Base-by-base conservation (phyloP, 2,329 filamentous ascomycete genomes). In the Aspergillus aculeatinus region DNA sequence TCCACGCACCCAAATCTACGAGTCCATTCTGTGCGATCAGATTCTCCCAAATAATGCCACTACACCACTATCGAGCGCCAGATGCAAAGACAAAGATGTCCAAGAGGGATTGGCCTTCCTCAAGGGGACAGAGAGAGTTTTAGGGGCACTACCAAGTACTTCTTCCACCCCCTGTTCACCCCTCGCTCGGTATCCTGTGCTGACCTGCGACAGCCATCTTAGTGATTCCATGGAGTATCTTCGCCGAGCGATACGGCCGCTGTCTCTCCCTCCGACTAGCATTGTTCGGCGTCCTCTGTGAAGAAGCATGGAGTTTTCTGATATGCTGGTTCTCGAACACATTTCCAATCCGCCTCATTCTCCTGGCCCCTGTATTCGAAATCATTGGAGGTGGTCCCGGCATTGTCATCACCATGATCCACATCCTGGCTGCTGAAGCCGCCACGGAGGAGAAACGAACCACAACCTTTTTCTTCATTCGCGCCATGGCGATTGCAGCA, bases 1-100 rank as follows among this genome's bases (percentile, higher is more conserved):
- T 33, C 51, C 51, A 27, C 51, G 51, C 23, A 54, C 51, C 10
- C 51, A 54, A 4, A 54, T 54, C 14, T 54, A 54, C 21, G 51
- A 54, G 35, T 25, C 39, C 14, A 55, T 55, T 48, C n/a, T 55
- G n/a, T 55, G 52, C 39, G 16, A 48, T 9, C 52, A 25, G n/a
- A 47, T 48, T 5, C 42, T 55, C 11, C 52, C 42, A 55, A n/a
- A 35, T 27, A 55, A 55, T 4, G 23, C 35, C 12, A 27, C 21
- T 31, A 53, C 3, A 12, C 4, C 33, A 9, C 7, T 19, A 16
- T 44, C 39, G 6, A 44, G 39, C 16, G 39, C 14, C 16, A 19
- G 39, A n/a, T 44, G 39, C 39, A 44, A 44, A 19, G 39, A 16
- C n/a, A 44, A 44, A 16, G 6, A n/a, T 5, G 39, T 44, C 1